Evolutionary conservation across 2,329 filamentous ascomycete species (phyloP).

Genomic region (Didymella lethalis): DNA sequence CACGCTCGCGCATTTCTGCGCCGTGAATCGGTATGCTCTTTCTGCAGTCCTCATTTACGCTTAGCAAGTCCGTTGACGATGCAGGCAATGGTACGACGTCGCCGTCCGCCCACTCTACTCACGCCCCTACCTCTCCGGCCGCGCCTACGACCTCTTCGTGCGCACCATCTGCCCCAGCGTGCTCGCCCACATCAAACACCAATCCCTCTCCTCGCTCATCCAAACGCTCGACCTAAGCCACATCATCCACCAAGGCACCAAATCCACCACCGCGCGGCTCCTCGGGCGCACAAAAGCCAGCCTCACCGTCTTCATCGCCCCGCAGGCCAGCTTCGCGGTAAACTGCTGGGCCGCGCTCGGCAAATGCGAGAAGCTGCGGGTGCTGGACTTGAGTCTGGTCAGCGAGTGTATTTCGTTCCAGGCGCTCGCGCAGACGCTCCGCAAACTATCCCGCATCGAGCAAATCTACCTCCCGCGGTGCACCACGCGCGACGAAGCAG

Average conservation of each 20-base stretch:
- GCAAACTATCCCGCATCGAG: conserved; percentile 55
- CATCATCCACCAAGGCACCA: conserved; percentile 67
- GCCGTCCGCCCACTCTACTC: conserved; percentile 62
- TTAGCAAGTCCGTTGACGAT: conserved; percentile 7
- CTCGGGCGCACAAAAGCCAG: conserved; percentile 62
- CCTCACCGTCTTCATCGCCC: conserved; percentile 64
- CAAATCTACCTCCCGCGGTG: conserved; percentile 57
- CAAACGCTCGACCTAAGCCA: conserved; percentile 61
- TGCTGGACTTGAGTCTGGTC: conserved; percentile 63
- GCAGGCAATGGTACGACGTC: conserved; percentile 64
- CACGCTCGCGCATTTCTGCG: conserved; percentile 60
- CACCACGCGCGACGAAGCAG: conserved; percentile 40
- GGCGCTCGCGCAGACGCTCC: conserved; percentile 60
- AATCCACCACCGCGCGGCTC: conserved; percentile 64
- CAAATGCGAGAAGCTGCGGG: conserved; percentile 61
- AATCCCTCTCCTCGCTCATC: conserved; percentile 60
- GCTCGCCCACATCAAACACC: conserved; percentile 58
- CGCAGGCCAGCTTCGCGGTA: conserved; percentile 64
- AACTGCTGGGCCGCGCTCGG: conserved; percentile 65
- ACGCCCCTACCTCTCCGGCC: conserved; percentile 60
- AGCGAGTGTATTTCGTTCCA: conserved; percentile 59
- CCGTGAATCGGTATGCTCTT: conserved; percentile 44
- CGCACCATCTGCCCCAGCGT: conserved; percentile 63
- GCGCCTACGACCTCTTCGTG: conserved; percentile 63
- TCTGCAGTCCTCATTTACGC: neutral